Evolutionary conservation across 2,329 filamentous ascomycete species (phyloP).

Genomic region (Capronia coronata): DNA sequence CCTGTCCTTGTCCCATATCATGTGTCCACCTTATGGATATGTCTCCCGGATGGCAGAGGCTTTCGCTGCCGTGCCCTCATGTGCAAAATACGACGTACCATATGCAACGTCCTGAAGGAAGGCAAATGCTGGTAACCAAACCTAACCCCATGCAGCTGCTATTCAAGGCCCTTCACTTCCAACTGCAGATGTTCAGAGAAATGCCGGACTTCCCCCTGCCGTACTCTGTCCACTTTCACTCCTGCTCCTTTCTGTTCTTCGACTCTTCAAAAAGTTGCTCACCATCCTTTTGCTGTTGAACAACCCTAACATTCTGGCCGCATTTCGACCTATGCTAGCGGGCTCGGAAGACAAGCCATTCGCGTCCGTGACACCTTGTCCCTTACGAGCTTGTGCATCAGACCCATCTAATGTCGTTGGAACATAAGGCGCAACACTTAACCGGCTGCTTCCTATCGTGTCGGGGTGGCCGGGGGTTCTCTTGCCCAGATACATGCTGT

Average conservation of each 20-base stretch:
- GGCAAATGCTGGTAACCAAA: background rate
- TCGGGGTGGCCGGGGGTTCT: slow-evolving; percentile 21
- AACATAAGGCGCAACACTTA: slow-evolving; percentile 20
- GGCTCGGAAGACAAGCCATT: slow-evolving; percentile 13
- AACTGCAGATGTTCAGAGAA: slow-evolving; percentile 7
- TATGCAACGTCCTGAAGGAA: background rate
- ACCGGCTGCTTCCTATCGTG: slow-evolving; percentile 16
- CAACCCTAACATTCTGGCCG: slow-evolving; percentile 16
- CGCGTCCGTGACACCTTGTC: background rate
- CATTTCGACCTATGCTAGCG: slow-evolving; percentile 7
- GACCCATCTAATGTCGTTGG: slow-evolving; percentile 7
- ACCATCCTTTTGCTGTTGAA: slow-evolving; percentile 27
- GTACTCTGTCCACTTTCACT: slow-evolving; percentile 11
- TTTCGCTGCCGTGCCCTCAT: too few relatives aligned
- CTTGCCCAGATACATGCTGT: slow-evolving; percentile 28
- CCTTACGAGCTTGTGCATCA: background rate
- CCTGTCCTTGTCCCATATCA: too few relatives aligned
- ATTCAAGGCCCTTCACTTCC: background rate
- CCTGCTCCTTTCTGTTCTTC: slow-evolving; percentile 7
- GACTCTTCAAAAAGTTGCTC: slow-evolving; percentile 28
- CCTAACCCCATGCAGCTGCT: background rate
- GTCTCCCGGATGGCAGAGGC: background rate
- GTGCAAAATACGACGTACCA: too few relatives aligned
- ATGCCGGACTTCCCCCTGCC: slow-evolving; percentile 11
- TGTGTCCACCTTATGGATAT: background rate